A percentile compares a stretch with the other conserved stretches of the same genome.
Evolutionary conservation across 2,329 filamentous ascomycete species (phyloP).

Genomic region (Colletotrichum lupini): DNA sequence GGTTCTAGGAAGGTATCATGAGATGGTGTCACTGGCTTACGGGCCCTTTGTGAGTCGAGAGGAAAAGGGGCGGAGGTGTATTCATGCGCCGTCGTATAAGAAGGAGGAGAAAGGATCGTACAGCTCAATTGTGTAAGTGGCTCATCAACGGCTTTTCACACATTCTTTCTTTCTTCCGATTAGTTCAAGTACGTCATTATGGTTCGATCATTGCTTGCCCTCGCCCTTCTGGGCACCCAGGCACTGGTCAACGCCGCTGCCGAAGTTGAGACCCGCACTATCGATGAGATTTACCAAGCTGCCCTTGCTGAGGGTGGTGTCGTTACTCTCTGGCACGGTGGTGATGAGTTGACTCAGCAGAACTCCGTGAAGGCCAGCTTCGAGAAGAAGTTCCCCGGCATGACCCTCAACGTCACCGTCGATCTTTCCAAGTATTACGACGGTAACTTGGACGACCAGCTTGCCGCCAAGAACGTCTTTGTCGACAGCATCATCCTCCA

Average conservation of each 20-base stretch:
- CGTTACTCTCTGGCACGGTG: slow-evolving; percentile 60
- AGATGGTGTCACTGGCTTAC: background rate
- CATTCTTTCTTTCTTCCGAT: background rate
- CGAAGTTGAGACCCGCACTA: slow-evolving; percentile 54
- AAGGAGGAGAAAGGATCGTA: background rate
- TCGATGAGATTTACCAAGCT: slow-evolving; percentile 62
- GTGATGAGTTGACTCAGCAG: slow-evolving; percentile 56
- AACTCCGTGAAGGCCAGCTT: slow-evolving; percentile 54
- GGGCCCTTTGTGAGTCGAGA: background rate
- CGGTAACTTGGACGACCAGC: slow-evolving; percentile 55
- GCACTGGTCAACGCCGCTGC: slow-evolving; percentile 30
- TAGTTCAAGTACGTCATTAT: slow-evolving; percentile 4
- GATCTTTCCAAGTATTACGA: slow-evolving; percentile 68
- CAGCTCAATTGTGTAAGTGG: background rate
- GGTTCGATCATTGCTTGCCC: slow-evolving; percentile 17
- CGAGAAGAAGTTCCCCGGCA: slow-evolving; percentile 58
- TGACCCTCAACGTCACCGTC: slow-evolving; percentile 64
- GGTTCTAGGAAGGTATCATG: background rate
- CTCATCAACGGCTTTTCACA: background rate
- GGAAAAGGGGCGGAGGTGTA: background rate
- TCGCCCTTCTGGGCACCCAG: slow-evolving; percentile 21
- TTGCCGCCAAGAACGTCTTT: slow-evolving; percentile 49
- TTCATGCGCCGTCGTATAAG: background rate
- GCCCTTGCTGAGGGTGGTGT: slow-evolving; percentile 58
- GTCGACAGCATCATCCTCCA: slow-evolving; percentile 62